Base-by-base conservation (phyloP, 116 monocot species). In the Iris pallida region DNA sequence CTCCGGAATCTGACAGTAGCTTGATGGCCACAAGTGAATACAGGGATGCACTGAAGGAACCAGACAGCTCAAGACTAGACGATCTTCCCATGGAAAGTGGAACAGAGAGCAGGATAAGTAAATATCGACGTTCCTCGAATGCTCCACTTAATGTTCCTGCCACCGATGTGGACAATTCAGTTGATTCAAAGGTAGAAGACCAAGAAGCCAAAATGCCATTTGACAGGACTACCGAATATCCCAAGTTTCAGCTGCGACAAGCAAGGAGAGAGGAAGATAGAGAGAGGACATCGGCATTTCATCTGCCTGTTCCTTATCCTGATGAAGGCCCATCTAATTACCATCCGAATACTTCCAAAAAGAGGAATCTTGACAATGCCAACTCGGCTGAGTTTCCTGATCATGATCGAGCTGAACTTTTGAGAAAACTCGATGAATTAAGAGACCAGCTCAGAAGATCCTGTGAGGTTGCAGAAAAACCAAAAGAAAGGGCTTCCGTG, bases 381-480 rank as follows among this genome's bases (percentile, higher is more conserved):
- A 68, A 42, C 55, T 66, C 79, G 62, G 73, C 73, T 68, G 79
- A 71, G 57, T 46, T 65, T 63, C 72, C 80, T 20, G 86, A 80
- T 55, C 81, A 90, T 67, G 90, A 95, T 55, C 79, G 73, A 40
- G 79, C 73, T 4, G 88, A 88, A 59, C 77, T 95, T 71, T 61
- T 90, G 53, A 85, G 77, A 48, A 85, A 90, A 74, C 83, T 95
- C 20, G 95, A 90, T 86, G 90, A 90, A 49, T 74, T 95, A 61
- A 81, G 90, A 46, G 85, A 90, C 54, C 88, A 95, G 57, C 78
- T 95, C 4, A 77, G 78, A 70, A 78, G 68, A 71, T 83, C 95
- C 17, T 83, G 83, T 51, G 83, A 88, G 70, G 68, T 83, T 67
- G 42, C 46, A 5, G 81, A 86, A 20, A 76, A 63, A 62, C 57